Evolutionary conservation across 495 filamentous ascomycete genomes (phyloP).

Genomic region (Lophiotrema nucula): DNA sequence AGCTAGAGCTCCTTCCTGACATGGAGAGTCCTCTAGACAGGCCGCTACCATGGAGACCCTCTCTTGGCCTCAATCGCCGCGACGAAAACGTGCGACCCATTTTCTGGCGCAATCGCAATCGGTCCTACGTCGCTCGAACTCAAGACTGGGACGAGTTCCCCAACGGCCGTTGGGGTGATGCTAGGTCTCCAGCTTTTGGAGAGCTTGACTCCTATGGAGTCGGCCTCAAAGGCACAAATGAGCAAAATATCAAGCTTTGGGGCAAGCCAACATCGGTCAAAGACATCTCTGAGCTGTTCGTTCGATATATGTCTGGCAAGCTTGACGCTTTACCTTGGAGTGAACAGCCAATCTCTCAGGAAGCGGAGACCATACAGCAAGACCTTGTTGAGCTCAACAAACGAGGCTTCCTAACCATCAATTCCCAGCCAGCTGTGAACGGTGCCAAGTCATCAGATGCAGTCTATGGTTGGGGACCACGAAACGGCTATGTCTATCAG

Average conservation of each 20-base stretch:
- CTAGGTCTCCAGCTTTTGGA: constrained; percentile 93
- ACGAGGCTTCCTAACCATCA: constrained; percentile 89
- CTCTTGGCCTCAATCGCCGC: constrained; percentile 79
- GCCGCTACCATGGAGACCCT: constrained; percentile 90
- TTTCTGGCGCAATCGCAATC: constrained; percentile 97
- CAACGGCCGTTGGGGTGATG: constrained; percentile 98
- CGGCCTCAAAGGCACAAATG: constrained; percentile 93
- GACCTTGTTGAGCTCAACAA: constrained; percentile 78
- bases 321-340: constrained; percentile 91
- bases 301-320: constrained; percentile 75
- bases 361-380: constrained; percentile 73
- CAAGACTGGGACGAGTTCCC: constrained; percentile 99
- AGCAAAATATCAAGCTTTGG: constrained; percentile 94
- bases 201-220: constrained; percentile 95
- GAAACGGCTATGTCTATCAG: constrained; percentile 95
- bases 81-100: constrained; percentile 97
- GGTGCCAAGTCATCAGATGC: constrained; percentile 87
- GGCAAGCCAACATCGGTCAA: constrained; percentile 75
- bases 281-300: constrained; percentile 80
- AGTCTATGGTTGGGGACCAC: constrained; percentile 89
- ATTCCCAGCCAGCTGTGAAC: constrained; percentile 94
- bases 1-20: constrained; percentile 76
- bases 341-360: constrained; percentile 77
- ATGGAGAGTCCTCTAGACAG: constrained; percentile 73
- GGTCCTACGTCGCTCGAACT: constrained; percentile 90